These are phyloP conservation scores for Hemerocallis citrina DNA, from an alignment of 106 monocot genomes.

Conservation along the genomic window DNA sequence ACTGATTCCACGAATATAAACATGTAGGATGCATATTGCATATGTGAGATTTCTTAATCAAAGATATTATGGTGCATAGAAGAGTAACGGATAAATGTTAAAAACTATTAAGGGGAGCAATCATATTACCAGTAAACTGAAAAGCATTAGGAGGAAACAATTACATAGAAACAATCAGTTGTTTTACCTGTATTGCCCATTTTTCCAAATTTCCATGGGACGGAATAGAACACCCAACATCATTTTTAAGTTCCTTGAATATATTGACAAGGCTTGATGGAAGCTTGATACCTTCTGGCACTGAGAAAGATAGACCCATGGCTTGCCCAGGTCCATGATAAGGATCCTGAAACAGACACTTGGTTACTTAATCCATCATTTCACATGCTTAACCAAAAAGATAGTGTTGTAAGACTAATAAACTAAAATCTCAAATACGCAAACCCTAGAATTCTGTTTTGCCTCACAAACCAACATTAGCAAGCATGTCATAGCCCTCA, in stretches of 20 bases:
- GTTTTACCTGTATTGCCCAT: slow-evolving; percentile 85
- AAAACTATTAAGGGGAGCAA: background rate
- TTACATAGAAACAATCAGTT: background rate
- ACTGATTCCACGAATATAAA: too few relatives aligned
- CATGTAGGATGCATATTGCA: too few relatives aligned
- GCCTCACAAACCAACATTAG: too few relatives aligned
- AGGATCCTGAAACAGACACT: slow-evolving; percentile 54
- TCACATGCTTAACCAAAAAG: too few relatives aligned
- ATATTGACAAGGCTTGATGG: slow-evolving; percentile 88
- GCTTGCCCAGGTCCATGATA: slow-evolving; percentile 98
- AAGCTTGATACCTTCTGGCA: slow-evolving; percentile 65
- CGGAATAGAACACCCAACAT: slow-evolving; percentile 75
- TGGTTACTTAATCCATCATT: too few relatives aligned
- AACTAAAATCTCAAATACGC: too few relatives aligned
- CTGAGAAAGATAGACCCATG: slow-evolving; percentile 91
- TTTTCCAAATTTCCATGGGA: slow-evolving; percentile 86
- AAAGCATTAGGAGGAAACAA: background rate
- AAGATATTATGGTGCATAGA: background rate
- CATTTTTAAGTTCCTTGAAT: slow-evolving; percentile 89
- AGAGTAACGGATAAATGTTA: background rate
- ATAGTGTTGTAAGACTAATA: too few relatives aligned
- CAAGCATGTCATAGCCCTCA: slow-evolving; percentile 25
- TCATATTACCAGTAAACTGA: background rate
- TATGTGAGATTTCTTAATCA: too few relatives aligned
- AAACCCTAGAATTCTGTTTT: too few relatives aligned